phyloP scores from a whole-genome alignment of 768 basidiomycete species.

The Lactarius sanguifluus region DNA sequence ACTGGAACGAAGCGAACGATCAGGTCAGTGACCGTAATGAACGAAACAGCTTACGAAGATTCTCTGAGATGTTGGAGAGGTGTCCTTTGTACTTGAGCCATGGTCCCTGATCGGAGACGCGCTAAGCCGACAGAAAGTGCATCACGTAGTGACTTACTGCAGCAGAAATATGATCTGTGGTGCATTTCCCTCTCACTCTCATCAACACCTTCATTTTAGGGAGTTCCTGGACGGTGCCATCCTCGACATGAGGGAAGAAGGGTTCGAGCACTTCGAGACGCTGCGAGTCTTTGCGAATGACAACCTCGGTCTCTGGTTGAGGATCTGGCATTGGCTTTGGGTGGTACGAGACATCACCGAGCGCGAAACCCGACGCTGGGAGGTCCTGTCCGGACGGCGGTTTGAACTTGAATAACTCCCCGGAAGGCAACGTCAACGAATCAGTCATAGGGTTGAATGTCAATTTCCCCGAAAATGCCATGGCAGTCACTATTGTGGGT shows the following conservation, averaged over 20 bases:
- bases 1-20: slow-evolving; percentile 45
- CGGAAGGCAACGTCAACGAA: slow-evolving; percentile 61
- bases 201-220: slow-evolving; percentile 81
- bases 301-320: slow-evolving; percentile 70
- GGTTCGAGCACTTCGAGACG: slow-evolving; percentile 86
- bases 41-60: slow-evolving; percentile 62
- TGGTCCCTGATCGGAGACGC: slow-evolving; percentile 59
- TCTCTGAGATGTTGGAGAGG: slow-evolving; percentile 94
- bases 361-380: slow-evolving; percentile 77
- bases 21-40: neutral
- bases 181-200: slow-evolving; percentile 96
- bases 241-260: slow-evolving; percentile 74
- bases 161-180: slow-evolving; percentile 97
- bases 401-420: slow-evolving; percentile 77
- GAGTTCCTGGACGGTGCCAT: slow-evolving; percentile 63
- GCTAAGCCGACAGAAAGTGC: neutral
- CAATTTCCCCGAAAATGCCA: slow-evolving; percentile 92
- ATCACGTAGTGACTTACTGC: slow-evolving; percentile 52
- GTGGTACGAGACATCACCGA: slow-evolving; percentile 72
- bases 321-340: slow-evolving; percentile 74
- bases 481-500: slow-evolving; percentile 94
- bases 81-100: slow-evolving; percentile 99
- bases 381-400: slow-evolving; percentile 85
- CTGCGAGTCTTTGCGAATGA: slow-evolving; percentile 76
- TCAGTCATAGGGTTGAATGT: slow-evolving; percentile 94